Base-by-base conservation (phyloP, 140 eudicot genomes). In the Cichorium intybus region DNA sequence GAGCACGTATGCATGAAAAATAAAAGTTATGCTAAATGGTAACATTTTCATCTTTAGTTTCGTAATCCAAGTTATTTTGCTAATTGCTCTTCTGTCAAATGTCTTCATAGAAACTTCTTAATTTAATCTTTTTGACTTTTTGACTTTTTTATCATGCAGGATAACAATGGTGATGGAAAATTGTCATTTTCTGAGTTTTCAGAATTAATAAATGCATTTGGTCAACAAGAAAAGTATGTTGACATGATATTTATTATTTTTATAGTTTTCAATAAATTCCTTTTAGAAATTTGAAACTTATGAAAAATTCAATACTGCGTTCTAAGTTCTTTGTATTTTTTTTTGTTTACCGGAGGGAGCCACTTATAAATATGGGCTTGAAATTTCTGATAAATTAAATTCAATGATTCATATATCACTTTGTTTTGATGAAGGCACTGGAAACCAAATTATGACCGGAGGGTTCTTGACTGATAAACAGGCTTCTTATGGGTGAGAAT, bases 391-490 rank as follows among this genome's bases (percentile, higher is more conserved):
- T 62, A 63, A 63, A 76, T 60, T 89, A 73, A 81, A 84, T 59
- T 61, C 62, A 72, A 86, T 37, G 86, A 95, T 77, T 89, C 86
- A 17, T 88, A n/a, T n/a, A n/a, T n/a, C n/a, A n/a, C n/a, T n/a
- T n/a, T n/a, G n/a, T n/a, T n/a, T n/a, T n/a, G n/a, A 89, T 79
- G 97, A 89, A 70, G 97, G 95, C 62, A 89, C 95, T 68, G 97
- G 97, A 60, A 86, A 77, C 73, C 90, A 86, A 74, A 80, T 81
- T 64, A 86, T 89, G 97, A 81, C 89, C 6, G 95, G 97, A 21
- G 97, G 97, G 10, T 90, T 90, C 77, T 79, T 90, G 78, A 90
- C 97, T 23, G 95, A 90, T 66, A 83, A 77, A 70, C 89, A 90
- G 81, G 97, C 97, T 52, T 80, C 95, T 16, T 81, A 79, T 49